phyloP scores from a whole-genome alignment of 306 rosid species.

The Trichosanthes cucumerina region DNA sequence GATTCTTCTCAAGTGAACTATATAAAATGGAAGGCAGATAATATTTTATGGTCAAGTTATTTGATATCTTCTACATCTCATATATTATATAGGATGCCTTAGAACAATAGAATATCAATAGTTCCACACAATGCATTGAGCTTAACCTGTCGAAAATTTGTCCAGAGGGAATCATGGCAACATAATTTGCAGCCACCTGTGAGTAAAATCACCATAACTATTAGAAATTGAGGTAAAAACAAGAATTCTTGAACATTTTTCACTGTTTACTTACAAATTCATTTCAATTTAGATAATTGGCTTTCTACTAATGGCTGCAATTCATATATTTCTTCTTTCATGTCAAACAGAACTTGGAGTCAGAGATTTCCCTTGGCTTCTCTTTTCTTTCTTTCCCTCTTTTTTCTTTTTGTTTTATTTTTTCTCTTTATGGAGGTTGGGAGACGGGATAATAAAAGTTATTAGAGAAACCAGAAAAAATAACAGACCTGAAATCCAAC shows the following conservation, averaged over 20 bases:
- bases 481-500: conserved; percentile 78
- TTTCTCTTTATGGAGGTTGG: not conserved
- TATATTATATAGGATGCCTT: not conserved
- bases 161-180: conserved; percentile 96
- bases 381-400: not conserved
- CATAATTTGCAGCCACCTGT: conserved; percentile 93
- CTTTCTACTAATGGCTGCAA: not conserved
- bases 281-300: not conserved
- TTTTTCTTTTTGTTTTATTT: not conserved
- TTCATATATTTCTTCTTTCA: not conserved
- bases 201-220: not conserved
- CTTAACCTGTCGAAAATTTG: conserved; percentile 87
- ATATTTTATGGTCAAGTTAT: not conserved
- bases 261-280: not conserved
- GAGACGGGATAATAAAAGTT: not conserved
- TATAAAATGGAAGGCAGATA: conserved; percentile 5
- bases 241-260: not conserved
- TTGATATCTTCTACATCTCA: not conserved
- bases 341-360: not conserved
- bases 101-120: not conserved
- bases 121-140: not conserved
- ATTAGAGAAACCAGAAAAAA: conserved; percentile 13
- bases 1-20: conserved; percentile 95
- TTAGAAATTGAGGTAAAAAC: conserved; percentile 1
- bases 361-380: not conserved